These are phyloP conservation scores for Exophiala bonariae DNA, from an alignment of 2,329 filamentous ascomycete species.

Conservation along the genomic window DNA sequence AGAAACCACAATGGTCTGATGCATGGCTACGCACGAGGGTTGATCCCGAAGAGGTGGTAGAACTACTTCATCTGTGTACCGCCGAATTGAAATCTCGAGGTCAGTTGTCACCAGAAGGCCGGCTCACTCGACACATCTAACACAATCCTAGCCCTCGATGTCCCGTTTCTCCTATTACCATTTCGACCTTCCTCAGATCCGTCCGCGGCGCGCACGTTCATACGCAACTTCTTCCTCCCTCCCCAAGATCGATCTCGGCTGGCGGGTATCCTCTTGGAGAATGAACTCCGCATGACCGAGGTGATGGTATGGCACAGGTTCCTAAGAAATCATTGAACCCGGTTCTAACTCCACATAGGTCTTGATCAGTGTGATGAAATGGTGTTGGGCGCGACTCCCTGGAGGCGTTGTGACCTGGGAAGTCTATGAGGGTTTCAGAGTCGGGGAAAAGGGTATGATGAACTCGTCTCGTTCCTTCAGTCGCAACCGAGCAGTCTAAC, in stretches of 20 bases:
- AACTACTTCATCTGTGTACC: conserved; percentile 81
- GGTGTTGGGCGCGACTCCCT: conserved; percentile 93
- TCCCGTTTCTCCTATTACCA: conserved; percentile 88
- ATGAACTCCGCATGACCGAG: conserved; percentile 89
- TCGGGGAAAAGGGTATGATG: conserved; percentile 80
- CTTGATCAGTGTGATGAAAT: conserved; percentile 90
- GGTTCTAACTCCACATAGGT: conserved; percentile 57
- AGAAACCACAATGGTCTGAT: conserved; percentile 81
- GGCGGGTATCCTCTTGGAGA: conserved; percentile 69
- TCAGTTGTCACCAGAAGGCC: conserved; percentile 49
- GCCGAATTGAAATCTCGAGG: conserved; percentile 92
- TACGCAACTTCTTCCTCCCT: conserved; percentile 86
- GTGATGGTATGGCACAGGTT: conserved; percentile 69
- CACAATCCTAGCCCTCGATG: conserved; percentile 68
- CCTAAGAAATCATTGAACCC: conserved; percentile 7
- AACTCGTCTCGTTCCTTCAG: conserved; percentile 3
- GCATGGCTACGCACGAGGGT: conserved; percentile 81
- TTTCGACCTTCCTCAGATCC: conserved; percentile 93
- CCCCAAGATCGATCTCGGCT: conserved; percentile 60
- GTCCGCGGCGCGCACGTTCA: conserved; percentile 85
- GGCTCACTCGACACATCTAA: conserved; percentile 27
- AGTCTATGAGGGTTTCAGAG: conserved; percentile 91
- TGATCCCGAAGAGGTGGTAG: conserved; percentile 85
- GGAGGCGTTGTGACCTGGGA: conserved; percentile 96
- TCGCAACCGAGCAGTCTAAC: conserved; percentile 21